These are phyloP conservation scores for Sphaerosporella brunnea DNA, from an alignment of 495 filamentous ascomycete genomes.

Conservation along the genomic window DNA sequence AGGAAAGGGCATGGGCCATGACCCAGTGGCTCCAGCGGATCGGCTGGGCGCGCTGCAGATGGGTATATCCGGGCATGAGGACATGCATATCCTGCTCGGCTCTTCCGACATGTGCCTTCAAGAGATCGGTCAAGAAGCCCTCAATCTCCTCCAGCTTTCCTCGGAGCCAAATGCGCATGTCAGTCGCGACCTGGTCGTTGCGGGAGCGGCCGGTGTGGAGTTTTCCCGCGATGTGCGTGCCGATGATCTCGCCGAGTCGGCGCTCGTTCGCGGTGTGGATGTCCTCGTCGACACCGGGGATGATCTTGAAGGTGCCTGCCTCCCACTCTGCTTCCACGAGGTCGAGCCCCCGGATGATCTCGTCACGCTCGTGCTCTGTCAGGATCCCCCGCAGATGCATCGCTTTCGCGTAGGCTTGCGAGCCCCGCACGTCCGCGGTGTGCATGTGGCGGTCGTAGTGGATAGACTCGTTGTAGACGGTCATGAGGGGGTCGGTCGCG, in stretches of 20 bases:
- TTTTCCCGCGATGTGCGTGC: constrained; percentile 72
- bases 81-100: constrained; percentile 63
- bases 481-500: constrained; percentile 77
- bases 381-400: constrained; percentile 63
- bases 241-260: constrained; percentile 73
- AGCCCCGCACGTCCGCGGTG: constrained; percentile 62
- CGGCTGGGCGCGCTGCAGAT: constrained; percentile 81
- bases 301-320: constrained; percentile 38
- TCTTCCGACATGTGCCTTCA: constrained; percentile 52
- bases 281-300: constrained; percentile 45
- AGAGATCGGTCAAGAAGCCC: constrained; percentile 44
- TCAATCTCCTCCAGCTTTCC: constrained; percentile 61
- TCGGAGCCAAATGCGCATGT: constrained; percentile 83
- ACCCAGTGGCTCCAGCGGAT: constrained; percentile 82
- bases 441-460: constrained; percentile 70
- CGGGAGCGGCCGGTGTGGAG: constrained; percentile 81
- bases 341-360: constrained; percentile 56
- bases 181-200: constrained; percentile 87
- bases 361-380: constrained; percentile 51
- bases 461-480: constrained; percentile 72
- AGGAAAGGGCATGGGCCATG: constrained; percentile 57
- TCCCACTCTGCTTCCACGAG: constrained; percentile 64
- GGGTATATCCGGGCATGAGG: constrained; percentile 63
- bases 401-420: constrained; percentile 73
- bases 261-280: constrained; percentile 94